Base-by-base conservation (phyloP, 441 rosid genomes). In the Jatropha multifida region DNA sequence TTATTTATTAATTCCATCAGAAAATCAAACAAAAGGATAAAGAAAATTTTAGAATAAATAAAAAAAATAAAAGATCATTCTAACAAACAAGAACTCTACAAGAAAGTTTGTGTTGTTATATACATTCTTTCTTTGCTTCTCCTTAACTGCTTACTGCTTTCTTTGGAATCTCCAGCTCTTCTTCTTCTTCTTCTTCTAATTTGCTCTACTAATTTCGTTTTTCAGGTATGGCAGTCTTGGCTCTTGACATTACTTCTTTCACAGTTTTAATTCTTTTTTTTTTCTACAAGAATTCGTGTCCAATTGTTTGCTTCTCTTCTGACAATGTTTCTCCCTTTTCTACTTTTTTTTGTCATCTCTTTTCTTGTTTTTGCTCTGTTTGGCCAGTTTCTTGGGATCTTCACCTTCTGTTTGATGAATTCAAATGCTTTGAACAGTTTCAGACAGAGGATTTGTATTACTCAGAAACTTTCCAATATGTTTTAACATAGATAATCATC, bases 111-210 rank as follows among this genome's bases (percentile, higher is more conserved):
- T 10, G 12, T 7, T 46, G 37, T 37, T 11, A 10, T 48, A 5
- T 20, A 1, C 65, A 32, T 13, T 61, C 65, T 61, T 4, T 13
- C 41, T 20, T 52, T 17, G 17, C 20, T 41, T 65, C 60, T 14
- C 7, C 11, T 37, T 27, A 54, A 60, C 51, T 20, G 40, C 56
- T 13, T 46, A 2, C 26, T n/a, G 2, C 32, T 69, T 17, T 13
- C 74, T 76, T 79, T 48, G 80, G 58, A 79, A 74, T 66, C 68
- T 23, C 60, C 78, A 69, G 38, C 79, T 27, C 65, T 18, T 68
- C 37, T 17, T 65, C 65, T 18, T 68, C 37, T 17, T 65, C 71
- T 12, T 46, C 37, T 60, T 20, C 17, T 49, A 14, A 7, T 13
- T 32, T n/a, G 27, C 54, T 26, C 26, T 58, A 15, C 4, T 15